These are phyloP conservation scores for Juncus inflexus DNA, from an alignment of 176 grass and related monocot genomes.

Conservation along the genomic window DNA sequence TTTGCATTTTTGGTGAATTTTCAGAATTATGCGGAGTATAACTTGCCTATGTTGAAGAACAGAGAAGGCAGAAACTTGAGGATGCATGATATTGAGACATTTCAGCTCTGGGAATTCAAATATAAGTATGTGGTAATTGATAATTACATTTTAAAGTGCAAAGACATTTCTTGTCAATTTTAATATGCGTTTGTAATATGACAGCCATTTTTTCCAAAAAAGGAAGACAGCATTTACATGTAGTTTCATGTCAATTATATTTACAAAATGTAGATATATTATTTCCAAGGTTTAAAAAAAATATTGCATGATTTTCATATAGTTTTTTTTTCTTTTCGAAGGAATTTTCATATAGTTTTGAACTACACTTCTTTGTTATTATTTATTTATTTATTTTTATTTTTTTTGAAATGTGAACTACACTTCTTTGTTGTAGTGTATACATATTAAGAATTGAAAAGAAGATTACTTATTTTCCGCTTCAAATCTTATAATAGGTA, in stretches of 20 bases:
- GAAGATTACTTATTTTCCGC: constrained; percentile 11
- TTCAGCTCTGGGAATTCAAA: constrained; percentile 78
- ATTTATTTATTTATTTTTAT: not conserved
- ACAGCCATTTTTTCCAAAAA: too few species aligned
- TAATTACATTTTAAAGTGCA: not conserved
- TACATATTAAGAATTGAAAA: too few species aligned
- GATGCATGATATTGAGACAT: constrained; percentile 75
- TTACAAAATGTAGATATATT: too few species aligned
- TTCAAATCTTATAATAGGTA: constrained; percentile 43
- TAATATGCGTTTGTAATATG: too few species aligned
- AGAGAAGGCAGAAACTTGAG: constrained; percentile 68
- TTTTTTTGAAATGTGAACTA: too few species aligned
- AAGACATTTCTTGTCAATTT: too few species aligned
- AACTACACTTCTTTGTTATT: not conserved
- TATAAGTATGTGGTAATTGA: constrained; percentile 46
- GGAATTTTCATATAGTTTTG: not conserved
- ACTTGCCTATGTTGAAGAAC: constrained; percentile 55
- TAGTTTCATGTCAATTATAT: too few species aligned
- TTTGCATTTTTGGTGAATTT: constrained; percentile 19
- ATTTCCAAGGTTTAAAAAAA: constrained; percentile 6
- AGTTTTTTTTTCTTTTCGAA: not conserved
- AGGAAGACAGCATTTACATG: too few species aligned
- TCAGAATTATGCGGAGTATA: constrained; percentile 80
- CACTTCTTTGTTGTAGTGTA: not conserved
- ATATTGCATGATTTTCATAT: constrained; percentile 14